A percentile compares a stretch with the other conserved stretches of the same genome.
Evolutionary conservation across 202 grass and related monocot species (phyloP).

Genomic region (Panicum hallii): DNA sequence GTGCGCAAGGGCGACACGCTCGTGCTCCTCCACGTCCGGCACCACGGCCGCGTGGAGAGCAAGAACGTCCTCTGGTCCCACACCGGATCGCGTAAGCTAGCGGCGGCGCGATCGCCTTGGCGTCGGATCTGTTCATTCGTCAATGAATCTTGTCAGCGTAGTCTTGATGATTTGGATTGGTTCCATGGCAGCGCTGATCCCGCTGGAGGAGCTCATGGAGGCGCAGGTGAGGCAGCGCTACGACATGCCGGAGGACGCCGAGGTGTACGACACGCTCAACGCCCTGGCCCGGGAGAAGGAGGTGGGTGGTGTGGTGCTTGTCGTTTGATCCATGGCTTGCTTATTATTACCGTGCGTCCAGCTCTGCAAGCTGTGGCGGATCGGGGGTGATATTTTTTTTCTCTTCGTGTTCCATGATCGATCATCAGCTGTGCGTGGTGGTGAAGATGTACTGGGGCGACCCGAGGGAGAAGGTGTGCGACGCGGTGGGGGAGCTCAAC

Average conservation of each 20-base stretch:
- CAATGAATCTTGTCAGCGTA: not conserved
- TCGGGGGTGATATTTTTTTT: not conserved
- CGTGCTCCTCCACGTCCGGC: conserved; percentile 65
- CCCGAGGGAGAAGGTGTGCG: conserved; percentile 82
- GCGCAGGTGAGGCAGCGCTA: conserved; percentile 71
- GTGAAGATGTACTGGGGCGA: conserved; percentile 84
- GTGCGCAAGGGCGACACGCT: conserved; percentile 65
- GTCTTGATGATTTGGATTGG: not conserved
- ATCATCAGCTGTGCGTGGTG: conserved; percentile 56
- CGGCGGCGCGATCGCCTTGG: not conserved
- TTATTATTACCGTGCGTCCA: not conserved
- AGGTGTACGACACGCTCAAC: conserved; percentile 74
- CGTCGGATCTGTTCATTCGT: not conserved
- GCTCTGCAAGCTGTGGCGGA: not conserved
- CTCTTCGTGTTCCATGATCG: not conserved
- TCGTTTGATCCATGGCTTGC: not conserved
- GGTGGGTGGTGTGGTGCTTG: conserved; percentile 43
- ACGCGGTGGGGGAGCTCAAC: conserved; percentile 60
- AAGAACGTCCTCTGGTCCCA: conserved; percentile 59
- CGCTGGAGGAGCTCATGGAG: conserved; percentile 66
- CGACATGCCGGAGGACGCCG: conserved; percentile 58
- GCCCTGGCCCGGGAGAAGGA: conserved; percentile 63
- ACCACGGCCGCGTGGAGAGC: conserved; percentile 47
- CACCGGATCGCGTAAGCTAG: conserved; percentile 62
- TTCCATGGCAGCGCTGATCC: conserved; percentile 61